Evolutionary conservation across 1,284 basidiomycete genomes (phyloP), one percentile per base, ranked within the genome.

Genomic region (Rhodotorula sp.): DNA sequence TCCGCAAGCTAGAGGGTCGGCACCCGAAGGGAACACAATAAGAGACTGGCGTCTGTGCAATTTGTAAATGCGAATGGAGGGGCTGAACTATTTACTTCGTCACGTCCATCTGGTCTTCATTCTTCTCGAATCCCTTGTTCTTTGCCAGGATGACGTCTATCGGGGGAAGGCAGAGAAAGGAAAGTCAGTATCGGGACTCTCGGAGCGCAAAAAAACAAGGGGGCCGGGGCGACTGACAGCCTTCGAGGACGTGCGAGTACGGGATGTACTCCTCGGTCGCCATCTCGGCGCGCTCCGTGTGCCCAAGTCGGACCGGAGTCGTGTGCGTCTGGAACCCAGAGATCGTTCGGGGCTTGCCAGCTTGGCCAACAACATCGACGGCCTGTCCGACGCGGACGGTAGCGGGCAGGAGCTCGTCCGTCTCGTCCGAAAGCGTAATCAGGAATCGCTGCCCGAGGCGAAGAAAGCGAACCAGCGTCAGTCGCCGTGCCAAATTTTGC

Each of bases 321-420:
- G 91, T 90, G 83, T 98, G 93, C 39, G 97, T 99, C 83, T 97
- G 93, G 90, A 97, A 97, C 54, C 92, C 92, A 39, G 91, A 92
- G 75, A 94, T 94, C 63, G 92, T 93, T 75, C 91, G 85, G 71
- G 92, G 92, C 81, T 94, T 94, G 54, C 92, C 92, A 0, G 92
- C 92, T 83, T 93, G 92, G 18, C 92, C 92, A 58, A 94, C 91
- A 62, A 93, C 90, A 77, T 94, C 92, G 73, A 94, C 88, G 15
- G 92, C 92, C 87, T 91, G 75, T 56, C 96, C 96, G 49, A 99
- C 97, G 46, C 97, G 90, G 48, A 98, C 95, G 12, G 92, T 93
- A 39, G 97, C 92, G 1, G 93, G 90, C 73, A 90, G 84, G 79
- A 86, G 88, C 77, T 92, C 87, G 69, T 82, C 77, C 67, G 95